phyloP scores from a whole-genome alignment of 768 basidiomycete species.

The Mycena rosella region DNA sequence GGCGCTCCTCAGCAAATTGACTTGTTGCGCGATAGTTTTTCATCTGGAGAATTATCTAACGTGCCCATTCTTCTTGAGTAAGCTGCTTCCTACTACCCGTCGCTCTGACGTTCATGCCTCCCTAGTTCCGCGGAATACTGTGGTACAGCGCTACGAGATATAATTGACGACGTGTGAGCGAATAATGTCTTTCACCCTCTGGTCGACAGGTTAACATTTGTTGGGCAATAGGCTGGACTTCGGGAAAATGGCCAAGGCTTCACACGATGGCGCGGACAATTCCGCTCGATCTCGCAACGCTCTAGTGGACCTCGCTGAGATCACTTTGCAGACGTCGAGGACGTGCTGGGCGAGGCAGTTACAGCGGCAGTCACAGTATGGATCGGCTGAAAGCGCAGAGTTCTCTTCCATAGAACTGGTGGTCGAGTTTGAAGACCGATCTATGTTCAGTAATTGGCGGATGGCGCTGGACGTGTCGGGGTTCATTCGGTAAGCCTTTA shows the following conservation, averaged over 20 bases:
- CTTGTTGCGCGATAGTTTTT: conserved; percentile 22
- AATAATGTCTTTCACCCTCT: no score
- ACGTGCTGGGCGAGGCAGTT: conserved; percentile 22
- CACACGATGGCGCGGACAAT: neutral
- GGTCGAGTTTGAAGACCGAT: conserved; percentile 28
- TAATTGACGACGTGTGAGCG: conserved; percentile 30
- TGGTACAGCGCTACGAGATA: conserved; percentile 23
- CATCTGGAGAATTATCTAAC: conserved; percentile 12
- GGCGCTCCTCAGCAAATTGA: conserved; percentile 20
- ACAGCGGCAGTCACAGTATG: conserved; percentile 9
- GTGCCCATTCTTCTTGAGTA: conserved; percentile 23
- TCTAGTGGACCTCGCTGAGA: conserved; percentile 18
- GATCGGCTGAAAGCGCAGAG: neutral
- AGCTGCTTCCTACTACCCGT: neutral
- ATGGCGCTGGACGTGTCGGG: conserved; percentile 19
- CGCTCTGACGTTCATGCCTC: neutral
- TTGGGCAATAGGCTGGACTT: conserved; percentile 25
- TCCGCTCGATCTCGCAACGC: neutral
- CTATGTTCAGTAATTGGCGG: conserved; percentile 20
- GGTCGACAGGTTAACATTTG: neutral
- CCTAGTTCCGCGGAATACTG: conserved; percentile 31
- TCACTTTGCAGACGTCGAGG: conserved; percentile 2
- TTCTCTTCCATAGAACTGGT: conserved; percentile 1
- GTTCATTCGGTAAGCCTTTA: conserved; percentile 20
- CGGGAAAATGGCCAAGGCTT: conserved; percentile 16